Base-by-base conservation (phyloP, 2,329 filamentous ascomycete genomes). In the Stachybotrys chlorohalonatus region DNA sequence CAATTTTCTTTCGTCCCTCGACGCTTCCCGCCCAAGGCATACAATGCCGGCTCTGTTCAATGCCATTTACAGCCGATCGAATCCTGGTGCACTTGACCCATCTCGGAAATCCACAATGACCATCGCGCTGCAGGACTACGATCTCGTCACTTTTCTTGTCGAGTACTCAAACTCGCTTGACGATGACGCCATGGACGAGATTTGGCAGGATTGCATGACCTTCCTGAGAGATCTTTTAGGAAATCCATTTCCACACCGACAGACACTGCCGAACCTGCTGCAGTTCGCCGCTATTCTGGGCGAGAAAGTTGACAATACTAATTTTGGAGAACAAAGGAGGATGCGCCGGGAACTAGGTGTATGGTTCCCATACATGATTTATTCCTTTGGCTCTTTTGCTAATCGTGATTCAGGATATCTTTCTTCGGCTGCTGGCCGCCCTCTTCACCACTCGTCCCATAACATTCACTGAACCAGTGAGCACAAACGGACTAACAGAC, bases 121-220 rank as follows among this genome's bases (percentile, higher is more conserved):
- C 0, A 89, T 94, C 16, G 86, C 89, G 51, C 74, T 99, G 9
- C 84, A 85, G 53, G 91, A 96, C 63, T 82, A 83, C 0, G 92
- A 96, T 64, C 76, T 99, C 11, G 89, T 93, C 8, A 82, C 87
- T 8, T 99, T 99, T 68, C 72, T 97, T 49, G 89, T 96, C 7
- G 89, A 94, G 58, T 99, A 99, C 69, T 87, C 91, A 0, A 83
- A 83, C 32, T 94, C 92, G 0, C 77, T 97, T 11, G 94, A 99
- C 65, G 94, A 99, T 64, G 94, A 99, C 73, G 89, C 94, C 15
- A 93, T 96, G 81, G 94, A 99, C 64, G 94, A 99, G 70, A 96
- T 99, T 51, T 99, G 94, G 94, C 80, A 85, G 47, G 93, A 99
- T 67, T 99, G 93, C 68, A 90, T 92, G 64, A 83, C 87, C 0